phyloP scores from a whole-genome alignment of 305 asterid species.

The Fraxinus xanthoxyloides region DNA sequence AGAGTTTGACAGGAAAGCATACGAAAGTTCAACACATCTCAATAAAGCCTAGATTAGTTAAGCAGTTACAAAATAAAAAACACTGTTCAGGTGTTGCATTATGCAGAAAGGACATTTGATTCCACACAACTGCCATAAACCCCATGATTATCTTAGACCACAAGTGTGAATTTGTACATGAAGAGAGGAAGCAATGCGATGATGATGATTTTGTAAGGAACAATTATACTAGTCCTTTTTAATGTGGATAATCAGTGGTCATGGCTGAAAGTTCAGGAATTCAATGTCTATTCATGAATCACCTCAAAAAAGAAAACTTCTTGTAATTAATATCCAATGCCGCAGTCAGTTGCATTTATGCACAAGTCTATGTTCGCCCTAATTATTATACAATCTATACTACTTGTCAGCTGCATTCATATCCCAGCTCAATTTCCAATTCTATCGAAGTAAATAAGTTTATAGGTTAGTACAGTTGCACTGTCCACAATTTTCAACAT shows the following conservation, averaged over 20 bases:
- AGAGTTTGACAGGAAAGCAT: not conserved
- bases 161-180: not conserved
- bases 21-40: not conserved
- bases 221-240: not conserved
- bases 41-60: not conserved
- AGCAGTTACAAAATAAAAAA: not conserved
- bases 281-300: not conserved
- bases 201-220: not conserved
- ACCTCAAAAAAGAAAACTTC: not conserved
- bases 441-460: not conserved
- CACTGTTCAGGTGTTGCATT: not conserved
- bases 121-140: not conserved
- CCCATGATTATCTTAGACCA: not conserved
- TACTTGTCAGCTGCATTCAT: not conserved
- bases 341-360: not conserved
- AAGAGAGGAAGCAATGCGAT: not conserved
- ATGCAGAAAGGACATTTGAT: not conserved
- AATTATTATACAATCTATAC: not conserved
- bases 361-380: not conserved
- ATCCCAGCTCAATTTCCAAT: not conserved
- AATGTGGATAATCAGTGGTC: not conserved
- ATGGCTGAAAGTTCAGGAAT: not conserved
- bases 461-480: not conserved
- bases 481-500: not conserved
- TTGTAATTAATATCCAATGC: not conserved